Evolutionary conservation across 768 basidiomycete species (phyloP).

Genomic region (Phallus indusiatus): DNA sequence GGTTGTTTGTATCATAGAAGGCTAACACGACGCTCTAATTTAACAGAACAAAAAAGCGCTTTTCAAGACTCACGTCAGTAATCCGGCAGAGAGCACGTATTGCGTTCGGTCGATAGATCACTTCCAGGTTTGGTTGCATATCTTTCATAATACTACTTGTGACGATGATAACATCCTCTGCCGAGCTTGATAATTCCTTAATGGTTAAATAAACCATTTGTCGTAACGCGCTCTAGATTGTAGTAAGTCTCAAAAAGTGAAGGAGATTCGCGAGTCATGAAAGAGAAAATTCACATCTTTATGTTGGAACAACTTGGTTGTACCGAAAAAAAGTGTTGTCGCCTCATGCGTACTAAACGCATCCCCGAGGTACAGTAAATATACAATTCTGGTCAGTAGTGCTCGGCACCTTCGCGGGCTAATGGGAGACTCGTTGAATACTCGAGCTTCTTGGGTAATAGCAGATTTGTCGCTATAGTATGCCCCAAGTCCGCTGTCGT

Average conservation of each 20-base stretch:
- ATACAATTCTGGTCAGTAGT: constrained; percentile 91
- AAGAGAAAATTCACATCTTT: constrained; percentile 72
- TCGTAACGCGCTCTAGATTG: constrained; percentile 72
- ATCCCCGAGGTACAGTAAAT: constrained; percentile 94
- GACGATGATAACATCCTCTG: constrained; percentile 99
- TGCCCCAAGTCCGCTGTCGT: constrained; percentile 83
- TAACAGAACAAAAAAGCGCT: not conserved
- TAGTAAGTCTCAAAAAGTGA: not conserved
- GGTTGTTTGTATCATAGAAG: constrained; percentile 98
- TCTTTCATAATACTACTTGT: constrained; percentile 99
- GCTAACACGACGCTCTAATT: constrained; percentile 36
- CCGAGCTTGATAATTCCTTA: constrained; percentile 91
- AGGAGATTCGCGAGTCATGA: constrained; percentile 3
- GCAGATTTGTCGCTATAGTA: constrained; percentile 98
- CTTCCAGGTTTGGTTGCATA: constrained; percentile 98
- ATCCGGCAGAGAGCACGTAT: constrained; percentile 94
- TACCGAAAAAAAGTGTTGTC: constrained; percentile 96
- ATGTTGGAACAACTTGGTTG: constrained; percentile 97
- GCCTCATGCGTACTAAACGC: constrained; percentile 92
- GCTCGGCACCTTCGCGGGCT: constrained; percentile 95
- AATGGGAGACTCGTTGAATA: constrained; percentile 99
- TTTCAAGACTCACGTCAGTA: constrained; percentile 74
- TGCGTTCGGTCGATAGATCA: constrained; percentile 96
- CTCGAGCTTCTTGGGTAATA: constrained; percentile 94
- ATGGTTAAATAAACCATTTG: constrained; percentile 99